These are phyloP conservation scores for Zygotorulaspora danielsina DNA, from an alignment of 805 yeast species.

Conservation along the genomic window DNA sequence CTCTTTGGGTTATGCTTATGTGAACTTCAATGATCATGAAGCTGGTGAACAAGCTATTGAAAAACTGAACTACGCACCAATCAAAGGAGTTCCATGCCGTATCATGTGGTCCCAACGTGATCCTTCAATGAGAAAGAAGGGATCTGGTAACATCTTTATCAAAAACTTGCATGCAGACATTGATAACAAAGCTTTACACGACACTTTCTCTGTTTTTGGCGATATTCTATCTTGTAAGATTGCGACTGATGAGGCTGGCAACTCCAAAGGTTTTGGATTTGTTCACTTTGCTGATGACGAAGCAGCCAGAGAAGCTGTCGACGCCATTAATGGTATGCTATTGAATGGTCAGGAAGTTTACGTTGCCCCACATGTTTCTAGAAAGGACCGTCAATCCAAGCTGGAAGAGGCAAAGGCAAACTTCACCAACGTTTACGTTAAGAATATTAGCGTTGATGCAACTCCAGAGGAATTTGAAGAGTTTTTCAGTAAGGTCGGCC, in stretches of 20 bases:
- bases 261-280: conserved; percentile 93
- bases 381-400: conserved; percentile 91
- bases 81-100: conserved; percentile 96
- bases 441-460: conserved; percentile 75
- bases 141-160: conserved; percentile 95
- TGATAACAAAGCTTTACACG: conserved; percentile 98
- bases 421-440: conserved; percentile 94
- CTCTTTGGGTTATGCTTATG: conserved; percentile 97
- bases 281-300: conserved; percentile 93
- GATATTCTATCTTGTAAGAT: conserved; percentile 94
- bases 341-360: conserved; percentile 93
- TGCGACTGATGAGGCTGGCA: conserved; percentile 88
- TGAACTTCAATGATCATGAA: conserved; percentile 81
- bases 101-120: conserved; percentile 99
- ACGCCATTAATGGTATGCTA: conserved; percentile 96
- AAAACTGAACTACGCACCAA: conserved; percentile 87
- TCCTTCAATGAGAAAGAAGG: conserved; percentile 89
- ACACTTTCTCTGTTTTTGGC: conserved; percentile 96
- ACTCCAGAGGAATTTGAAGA: conserved; percentile 66
- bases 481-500: conserved; percentile 70
- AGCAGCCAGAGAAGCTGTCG: conserved; percentile 92
- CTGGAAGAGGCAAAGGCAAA: conserved; percentile 84
- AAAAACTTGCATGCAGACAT: conserved; percentile 97
- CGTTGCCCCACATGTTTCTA: conserved; percentile 91
- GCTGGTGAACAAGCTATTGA: conserved; percentile 95